Conservation (phyloP, 2,329 filamentous ascomycete genomes). For the Orbilia blumenaviensis region DNA sequence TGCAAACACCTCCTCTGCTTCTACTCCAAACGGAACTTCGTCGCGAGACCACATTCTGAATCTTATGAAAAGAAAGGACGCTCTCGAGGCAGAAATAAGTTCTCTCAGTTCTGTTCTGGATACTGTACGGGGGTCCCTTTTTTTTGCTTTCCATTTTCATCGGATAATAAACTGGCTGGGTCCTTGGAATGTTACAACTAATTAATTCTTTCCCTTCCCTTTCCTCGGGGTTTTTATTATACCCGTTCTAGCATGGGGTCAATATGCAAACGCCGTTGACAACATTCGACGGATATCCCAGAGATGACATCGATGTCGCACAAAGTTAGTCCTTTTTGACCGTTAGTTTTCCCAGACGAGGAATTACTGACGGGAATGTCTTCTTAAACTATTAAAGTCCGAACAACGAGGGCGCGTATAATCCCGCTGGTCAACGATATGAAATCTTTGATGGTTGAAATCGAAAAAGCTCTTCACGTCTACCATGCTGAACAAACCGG, state of each 20-base stretch:
- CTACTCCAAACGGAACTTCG: constrained; percentile 42
- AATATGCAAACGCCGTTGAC: constrained; percentile 89
- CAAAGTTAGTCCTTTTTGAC: constrained; percentile 72
- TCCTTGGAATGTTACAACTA: background rate
- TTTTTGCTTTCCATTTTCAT: constrained; percentile 3
- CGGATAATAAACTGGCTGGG: background rate
- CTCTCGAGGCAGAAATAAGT: constrained; percentile 84
- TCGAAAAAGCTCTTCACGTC: constrained; percentile 87
- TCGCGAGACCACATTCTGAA: constrained; percentile 55
- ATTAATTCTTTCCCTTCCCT: constrained; percentile 26
- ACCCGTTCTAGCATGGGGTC: constrained; percentile 77
- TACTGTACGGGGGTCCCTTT: constrained; percentile 70
- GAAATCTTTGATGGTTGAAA: constrained; percentile 81
- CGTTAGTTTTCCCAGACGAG: constrained; percentile 21
- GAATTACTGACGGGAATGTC: constrained; percentile 45
- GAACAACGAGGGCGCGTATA: constrained; percentile 89
- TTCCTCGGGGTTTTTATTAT: constrained; percentile 53
- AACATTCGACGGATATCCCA: constrained; percentile 89
- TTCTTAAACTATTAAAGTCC: constrained; percentile 69
- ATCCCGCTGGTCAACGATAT: constrained; percentile 92
- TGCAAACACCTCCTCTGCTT: constrained; percentile 42
- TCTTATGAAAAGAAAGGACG: constrained; percentile 73
- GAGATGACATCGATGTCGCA: constrained; percentile 91
- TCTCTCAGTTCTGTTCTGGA: constrained; percentile 86
- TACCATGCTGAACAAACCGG: constrained; percentile 71